Base-by-base conservation (phyloP, 108 stramenopile species). In the Cyclotella baltica region DNA sequence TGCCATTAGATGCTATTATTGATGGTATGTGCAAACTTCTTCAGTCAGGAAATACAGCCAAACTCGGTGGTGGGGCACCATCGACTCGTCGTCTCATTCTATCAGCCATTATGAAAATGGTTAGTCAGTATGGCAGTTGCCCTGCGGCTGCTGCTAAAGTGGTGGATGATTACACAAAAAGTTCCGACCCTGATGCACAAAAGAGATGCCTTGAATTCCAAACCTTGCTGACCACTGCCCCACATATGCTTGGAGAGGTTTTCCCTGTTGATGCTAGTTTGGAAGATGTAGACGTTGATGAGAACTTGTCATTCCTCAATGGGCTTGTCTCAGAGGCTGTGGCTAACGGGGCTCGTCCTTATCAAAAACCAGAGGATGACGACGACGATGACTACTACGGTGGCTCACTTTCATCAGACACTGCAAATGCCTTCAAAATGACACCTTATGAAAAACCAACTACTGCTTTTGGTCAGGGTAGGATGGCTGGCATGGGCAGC, bases 221-320 rank as follows among this genome's bases (percentile, higher is more conserved):
- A 57, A 81, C 72, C 48, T 70, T 99, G 46, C 71, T 97, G 62
- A 92, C 89, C 19, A 76, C 84, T 3, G 85, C 89, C 22, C 90
- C 93, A 3, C 88, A 90, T 22, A 59, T 96, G 33, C 73, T 98
- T 68, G 87, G 75, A 3, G 94, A 96, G 35, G 93, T 98, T 15
- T 87, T 99, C 10, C 99, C 99, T 22, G 95, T 98, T 29, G 99
- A 98, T 86, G 97, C 98, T 6, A 84, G 84, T 59, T 94, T 92
- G 61, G 98, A 98, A 78, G 97, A 93, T 74, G 76, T 95, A 4
- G 89, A 96, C 37, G 96, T 96, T 4, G 99, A 98, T 79, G 85
- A 87, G 53, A 87, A 90, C 66, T 76, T 99, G 61, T 76, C 84
- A 73, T 98, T 98, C 80, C 67, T 99, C 67, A 89, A 98, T 78